A percentile compares a stretch with the other conserved stretches of the same genome.
These are phyloP conservation scores for Oryza meridionalis DNA, from an alignment of 176 grass and related monocot genomes.

Conservation along the genomic window DNA sequence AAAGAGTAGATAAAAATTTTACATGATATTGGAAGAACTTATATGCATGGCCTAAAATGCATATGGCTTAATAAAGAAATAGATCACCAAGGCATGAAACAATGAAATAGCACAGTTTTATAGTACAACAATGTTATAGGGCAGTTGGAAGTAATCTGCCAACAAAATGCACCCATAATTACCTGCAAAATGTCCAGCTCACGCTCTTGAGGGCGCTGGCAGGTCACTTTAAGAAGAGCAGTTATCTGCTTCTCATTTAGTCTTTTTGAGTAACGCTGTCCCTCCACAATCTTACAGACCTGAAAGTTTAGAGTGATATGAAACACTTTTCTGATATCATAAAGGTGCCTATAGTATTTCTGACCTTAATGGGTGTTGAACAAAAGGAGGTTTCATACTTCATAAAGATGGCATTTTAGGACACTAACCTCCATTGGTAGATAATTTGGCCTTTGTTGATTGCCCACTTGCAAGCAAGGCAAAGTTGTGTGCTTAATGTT, in stretches of 20 bases:
- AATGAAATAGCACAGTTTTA: constrained; percentile 19
- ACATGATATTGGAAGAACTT: not conserved
- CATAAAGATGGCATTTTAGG: not conserved
- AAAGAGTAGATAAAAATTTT: constrained; percentile 10
- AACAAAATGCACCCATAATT: constrained; percentile 1
- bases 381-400: not conserved
- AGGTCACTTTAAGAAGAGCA: constrained; percentile 68
- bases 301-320: constrained; percentile 26
- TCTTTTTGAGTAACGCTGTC: constrained; percentile 72
- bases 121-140: not conserved
- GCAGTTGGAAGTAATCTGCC: not conserved
- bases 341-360: not conserved
- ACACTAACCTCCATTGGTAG: constrained; percentile 69
- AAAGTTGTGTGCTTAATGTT: constrained; percentile 67
- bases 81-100: not conserved
- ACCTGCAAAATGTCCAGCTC: constrained; percentile 72
- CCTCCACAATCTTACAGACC: constrained; percentile 77
- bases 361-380: not conserved
- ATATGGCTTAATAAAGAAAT: not conserved
- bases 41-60: not conserved
- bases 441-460: constrained; percentile 72
- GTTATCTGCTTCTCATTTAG: constrained; percentile 75
- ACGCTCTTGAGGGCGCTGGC: constrained; percentile 59
- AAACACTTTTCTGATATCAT: constrained; percentile 13
- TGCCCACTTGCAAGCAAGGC: constrained; percentile 78